These are phyloP conservation scores for Calocera viscosa DNA, from an alignment of 768 basidiomycete genomes.

Conservation along the genomic window DNA sequence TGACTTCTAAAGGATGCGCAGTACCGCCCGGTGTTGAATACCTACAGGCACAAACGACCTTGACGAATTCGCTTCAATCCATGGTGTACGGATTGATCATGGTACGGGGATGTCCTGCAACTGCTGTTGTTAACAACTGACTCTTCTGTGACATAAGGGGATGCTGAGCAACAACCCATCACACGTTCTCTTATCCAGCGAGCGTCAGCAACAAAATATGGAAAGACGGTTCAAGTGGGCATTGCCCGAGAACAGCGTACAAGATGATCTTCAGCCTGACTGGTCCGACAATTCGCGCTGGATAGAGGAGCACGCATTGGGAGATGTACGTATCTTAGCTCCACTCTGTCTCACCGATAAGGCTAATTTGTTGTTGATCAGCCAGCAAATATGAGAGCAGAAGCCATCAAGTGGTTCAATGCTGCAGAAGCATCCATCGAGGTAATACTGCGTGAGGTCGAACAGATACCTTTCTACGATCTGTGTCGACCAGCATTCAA, in stretches of 20 bases:
- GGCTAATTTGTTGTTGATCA: not conserved
- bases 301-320: not conserved
- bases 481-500: not conserved
- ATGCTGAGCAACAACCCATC: conserved; percentile 26
- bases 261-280: conserved; percentile 26
- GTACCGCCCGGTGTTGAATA: conserved; percentile 19
- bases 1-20: not conserved
- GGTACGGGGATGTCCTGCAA: conserved; percentile 29
- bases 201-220: conserved; percentile 46
- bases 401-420: conserved; percentile 2
- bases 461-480: not conserved
- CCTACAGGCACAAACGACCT: conserved; percentile 37
- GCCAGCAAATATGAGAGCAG: not conserved
- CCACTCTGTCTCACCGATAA: not conserved
- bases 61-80: conserved; percentile 46
- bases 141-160: not conserved
- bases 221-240: conserved; percentile 69
- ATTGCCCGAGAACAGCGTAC: conserved; percentile 30
- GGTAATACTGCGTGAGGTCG: not conserved
- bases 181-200: conserved; percentile 40
- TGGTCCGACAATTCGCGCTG: conserved; percentile 22
- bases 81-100: conserved; percentile 43
- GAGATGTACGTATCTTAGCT: not conserved
- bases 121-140: not conserved
- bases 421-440: not conserved